phyloP scores from a whole-genome alignment of 31 red algal genomes.

The Asparagopsis taxiformis region DNA sequence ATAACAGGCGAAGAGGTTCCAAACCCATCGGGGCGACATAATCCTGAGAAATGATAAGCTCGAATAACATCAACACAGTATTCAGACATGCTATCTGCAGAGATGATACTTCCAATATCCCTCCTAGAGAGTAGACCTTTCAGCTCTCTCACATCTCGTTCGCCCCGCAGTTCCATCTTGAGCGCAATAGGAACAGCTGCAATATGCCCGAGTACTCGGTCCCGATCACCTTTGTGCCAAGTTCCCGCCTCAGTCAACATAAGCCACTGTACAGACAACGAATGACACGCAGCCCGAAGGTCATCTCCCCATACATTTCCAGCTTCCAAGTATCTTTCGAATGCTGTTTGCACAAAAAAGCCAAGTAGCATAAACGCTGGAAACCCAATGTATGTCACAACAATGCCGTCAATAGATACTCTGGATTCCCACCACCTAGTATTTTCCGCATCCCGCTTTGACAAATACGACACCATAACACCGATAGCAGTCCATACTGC shows the following conservation, averaged over 20 bases:
- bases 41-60: constrained; percentile 7
- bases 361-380: too few species aligned
- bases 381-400: too few species aligned
- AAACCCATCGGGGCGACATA: background rate
- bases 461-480: too few species aligned
- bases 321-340: too few species aligned
- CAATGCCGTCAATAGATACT: too few species aligned
- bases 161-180: constrained; percentile 20
- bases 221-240: constrained; percentile 17
- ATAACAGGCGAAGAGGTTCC: background rate
- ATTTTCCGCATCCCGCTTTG: background rate
- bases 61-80: too few species aligned
- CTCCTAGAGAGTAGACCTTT: constrained; percentile 23
- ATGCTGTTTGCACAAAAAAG: constrained; percentile 41
- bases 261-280: too few species aligned
- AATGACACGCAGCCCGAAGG: too few species aligned
- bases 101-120: constrained; percentile 37
- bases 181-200: constrained; percentile 41
- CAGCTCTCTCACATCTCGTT: constrained; percentile 27
- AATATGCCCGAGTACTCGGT: constrained; percentile 22
- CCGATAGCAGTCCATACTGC: constrained; percentile 23
- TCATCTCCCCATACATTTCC: too few species aligned
- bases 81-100: too few species aligned
- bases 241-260: constrained; percentile 2
- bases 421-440: constrained; percentile 38